Evolutionary conservation across 306 rosid genomes (phyloP), one percentile per base, ranked within the genome.

Genomic region (Vicia sativa): DNA sequence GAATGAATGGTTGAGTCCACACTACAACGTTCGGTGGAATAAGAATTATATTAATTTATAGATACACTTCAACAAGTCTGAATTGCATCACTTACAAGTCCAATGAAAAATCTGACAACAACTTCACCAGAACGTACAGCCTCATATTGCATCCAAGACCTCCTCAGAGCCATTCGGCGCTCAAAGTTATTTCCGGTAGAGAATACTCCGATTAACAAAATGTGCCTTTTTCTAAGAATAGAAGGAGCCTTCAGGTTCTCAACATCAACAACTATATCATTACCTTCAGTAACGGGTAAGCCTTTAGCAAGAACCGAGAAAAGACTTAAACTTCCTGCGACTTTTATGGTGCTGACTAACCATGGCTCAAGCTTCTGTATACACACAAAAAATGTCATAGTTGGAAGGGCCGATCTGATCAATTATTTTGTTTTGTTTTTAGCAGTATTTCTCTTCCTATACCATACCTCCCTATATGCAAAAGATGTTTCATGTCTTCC

Each of bases 401-500:
- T 63, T 72, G 59, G 73, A 67, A 67, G 44, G 70, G 42, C 71
- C 53, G 72, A 43, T 63, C 71, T 62, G 67, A 45, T 60, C 59
- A 49, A 49, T 35, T 56, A 25, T 44, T 4, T 35, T 55, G 3
- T 26, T 60, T 62, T 56, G 34, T 35, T 62, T 53, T 14, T 59
- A 80, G 60, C 21, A 70, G 46, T 25, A 54, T 35, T 67, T 72
- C 55, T 62, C 63, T 77, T 73, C 53, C 68, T 83, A 52, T 83
- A 81, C 77, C 91, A 78, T 92, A 92, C 98, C 96, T 89, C 95
- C 87, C 98, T 79, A 80, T 86, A 90, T 18, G 89, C 88, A 74
- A 93, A 93, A 67, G 98, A 90, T 46, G 98, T 93, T 78, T 90
- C 98, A 21, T 90, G 98, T 65, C 97, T 83, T 77, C 98, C 97